A percentile compares a stretch with the other conserved stretches of the same genome.
These are phyloP conservation scores for Aspergillus ochraceus DNA, from an alignment of 2,329 filamentous ascomycete genomes.

Conservation along the genomic window DNA sequence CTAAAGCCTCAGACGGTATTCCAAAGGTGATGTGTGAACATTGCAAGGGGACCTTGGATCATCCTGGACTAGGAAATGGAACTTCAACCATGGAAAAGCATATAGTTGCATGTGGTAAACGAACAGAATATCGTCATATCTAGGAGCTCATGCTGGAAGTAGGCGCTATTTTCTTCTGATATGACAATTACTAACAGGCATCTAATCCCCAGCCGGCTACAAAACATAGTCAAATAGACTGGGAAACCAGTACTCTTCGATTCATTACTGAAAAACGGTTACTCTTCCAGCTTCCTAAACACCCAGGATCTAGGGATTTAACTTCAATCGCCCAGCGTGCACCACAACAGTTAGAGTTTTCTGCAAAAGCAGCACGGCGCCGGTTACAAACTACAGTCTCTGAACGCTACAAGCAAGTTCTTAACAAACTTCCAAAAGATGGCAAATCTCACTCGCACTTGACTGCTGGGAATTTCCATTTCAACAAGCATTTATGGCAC, in stretches of 20 bases:
- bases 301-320: not conserved
- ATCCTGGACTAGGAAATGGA: no score
- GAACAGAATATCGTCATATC: no score
- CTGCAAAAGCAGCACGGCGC: not conserved
- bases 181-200: no score
- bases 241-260: not conserved
- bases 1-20: no score
- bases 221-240: not conserved
- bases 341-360: not conserved
- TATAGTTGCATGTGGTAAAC: no score
- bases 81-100: no score
- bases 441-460: not conserved
- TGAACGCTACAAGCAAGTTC: not conserved
- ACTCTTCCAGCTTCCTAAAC: not conserved
- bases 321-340: not conserved
- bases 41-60: no score
- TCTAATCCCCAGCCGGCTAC: not conserved
- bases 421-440: not conserved
- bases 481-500: not conserved
- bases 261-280: not conserved
- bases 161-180: no score
- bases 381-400: not conserved
- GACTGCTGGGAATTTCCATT: not conserved
- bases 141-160: no score
- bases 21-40: no score